These are phyloP conservation scores for Teunomyces atbi DNA, from an alignment of 805 yeast species.

Conservation along the genomic window DNA sequence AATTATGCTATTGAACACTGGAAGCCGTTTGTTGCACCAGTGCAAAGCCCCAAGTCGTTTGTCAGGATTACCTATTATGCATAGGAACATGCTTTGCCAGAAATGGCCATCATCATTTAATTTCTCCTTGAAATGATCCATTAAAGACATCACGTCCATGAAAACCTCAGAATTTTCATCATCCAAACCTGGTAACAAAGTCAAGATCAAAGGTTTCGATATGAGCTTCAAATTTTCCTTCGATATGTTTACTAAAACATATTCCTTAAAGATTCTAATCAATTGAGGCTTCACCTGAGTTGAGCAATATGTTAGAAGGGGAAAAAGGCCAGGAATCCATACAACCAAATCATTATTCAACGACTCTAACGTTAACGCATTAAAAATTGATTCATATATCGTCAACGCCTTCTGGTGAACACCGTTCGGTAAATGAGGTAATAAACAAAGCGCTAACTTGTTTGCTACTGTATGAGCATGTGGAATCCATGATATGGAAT, in stretches of 20 bases:
- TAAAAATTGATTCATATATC: constrained; percentile 70
- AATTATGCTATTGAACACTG: constrained; percentile 49
- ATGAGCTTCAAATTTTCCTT: constrained; percentile 49
- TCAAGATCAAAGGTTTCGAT: constrained; percentile 67
- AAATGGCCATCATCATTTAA: constrained; percentile 69
- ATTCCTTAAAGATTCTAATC: constrained; percentile 56
- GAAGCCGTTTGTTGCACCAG: constrained; percentile 68
- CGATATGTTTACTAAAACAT: constrained; percentile 48
- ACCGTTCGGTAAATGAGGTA: constrained; percentile 86
- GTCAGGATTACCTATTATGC: constrained; percentile 76
- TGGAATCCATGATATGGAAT: constrained; percentile 55
- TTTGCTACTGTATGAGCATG: constrained; percentile 63
- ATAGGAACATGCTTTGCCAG: constrained; percentile 80
- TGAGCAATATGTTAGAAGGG: constrained; percentile 83
- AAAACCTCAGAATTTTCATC: constrained; percentile 89
- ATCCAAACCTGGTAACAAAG: constrained; percentile 84
- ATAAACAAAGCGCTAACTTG: constrained; percentile 73
- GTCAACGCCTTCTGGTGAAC: constrained; percentile 88
- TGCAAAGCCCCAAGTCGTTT: constrained; percentile 79
- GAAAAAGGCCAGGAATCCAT: constrained; percentile 94
- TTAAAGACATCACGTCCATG: constrained; percentile 53
- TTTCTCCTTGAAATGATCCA: constrained; percentile 57
- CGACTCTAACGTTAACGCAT: constrained; percentile 53
- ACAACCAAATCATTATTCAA: constrained; percentile 56
- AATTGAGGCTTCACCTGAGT: constrained; percentile 83